Base-by-base conservation (phyloP, 495 filamentous ascomycete species). In the Staphylotrichum longicolle region DNA sequence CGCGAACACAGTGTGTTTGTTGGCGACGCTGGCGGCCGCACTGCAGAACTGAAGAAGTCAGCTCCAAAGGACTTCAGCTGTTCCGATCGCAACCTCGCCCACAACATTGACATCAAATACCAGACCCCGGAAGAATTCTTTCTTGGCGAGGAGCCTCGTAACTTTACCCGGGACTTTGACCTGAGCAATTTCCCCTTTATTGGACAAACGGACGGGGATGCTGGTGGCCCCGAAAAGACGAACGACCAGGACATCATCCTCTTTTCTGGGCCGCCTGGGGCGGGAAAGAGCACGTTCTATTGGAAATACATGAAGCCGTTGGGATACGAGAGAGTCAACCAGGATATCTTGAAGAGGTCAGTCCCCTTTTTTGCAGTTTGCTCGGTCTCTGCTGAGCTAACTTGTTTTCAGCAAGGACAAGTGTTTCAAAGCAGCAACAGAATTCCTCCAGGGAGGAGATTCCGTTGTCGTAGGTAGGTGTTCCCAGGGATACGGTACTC, bases 111-210 rank as follows among this genome's bases (percentile, higher is more conserved):
- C 0, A 86, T 98, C 63, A 66, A 78, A 15, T 99, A 92, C 71
- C 75, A 85, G 56, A 96, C 91, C 0, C 93, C 94, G 0, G 95
- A 98, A 66, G 93, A 96, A 68, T 95, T 87, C 77, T 98, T 96
- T 68, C 80, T 94, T 14, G 78, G 81, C 1, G 81, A 89, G 60
- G 62, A 78, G 20, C 79, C 87, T 0, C 77, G 84, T 54, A 80
- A 86, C 3, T 90, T 89, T 63, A 70, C 72, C 5, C 78, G 87
- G 46, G 76, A 83, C 1, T 96, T 97, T 63, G 85, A 96, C 58
- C 84, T 78, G 4, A 64, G 47, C 0, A 53, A 67, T 8, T 74
- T 75, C 58, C 72, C 75, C 8, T 77, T 71, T 10, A 14, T 60
- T 4, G 63, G 64, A 5, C 39, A 63, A 5, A 63, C 61, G 6